Conservation (phyloP, 1,139 yeast species). For the Nematodospora anomalae region DNA sequence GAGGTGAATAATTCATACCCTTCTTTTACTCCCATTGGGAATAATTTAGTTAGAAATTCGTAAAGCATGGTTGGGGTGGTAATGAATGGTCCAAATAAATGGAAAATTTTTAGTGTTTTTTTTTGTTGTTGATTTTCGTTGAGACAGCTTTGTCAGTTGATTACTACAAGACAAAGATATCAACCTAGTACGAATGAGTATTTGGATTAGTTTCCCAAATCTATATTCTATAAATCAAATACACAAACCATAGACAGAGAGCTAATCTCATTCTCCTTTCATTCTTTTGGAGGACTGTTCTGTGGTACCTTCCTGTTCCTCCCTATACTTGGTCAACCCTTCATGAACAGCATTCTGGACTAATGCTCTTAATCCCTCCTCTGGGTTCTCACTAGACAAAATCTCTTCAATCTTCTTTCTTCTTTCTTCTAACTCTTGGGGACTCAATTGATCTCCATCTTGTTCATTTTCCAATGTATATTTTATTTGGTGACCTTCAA, state of each 20-base stretch:
- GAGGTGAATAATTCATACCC: conserved; percentile 5
- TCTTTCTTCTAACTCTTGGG: conserved; percentile 47
- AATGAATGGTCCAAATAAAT: background rate
- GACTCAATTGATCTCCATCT: conserved; percentile 32
- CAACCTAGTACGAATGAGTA: too few species aligned
- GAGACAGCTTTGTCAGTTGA: too few species aligned
- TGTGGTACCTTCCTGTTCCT: conserved; percentile 17
- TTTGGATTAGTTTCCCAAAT: too few species aligned
- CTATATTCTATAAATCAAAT: too few species aligned
- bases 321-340: conserved; percentile 35
- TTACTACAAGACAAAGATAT: too few species aligned
- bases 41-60: conserved; percentile 13
- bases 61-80: conserved; percentile 10
- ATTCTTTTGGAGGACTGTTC: conserved; percentile 26
- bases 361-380: conserved; percentile 70
- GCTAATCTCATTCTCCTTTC: conserved; percentile 11
- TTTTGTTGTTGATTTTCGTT: background rate
- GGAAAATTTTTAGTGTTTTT: conserved; percentile 1
- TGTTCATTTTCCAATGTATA: conserved; percentile 54
- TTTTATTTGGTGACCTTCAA: conserved; percentile 57
- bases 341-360: conserved; percentile 65
- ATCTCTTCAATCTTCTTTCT: conserved; percentile 68
- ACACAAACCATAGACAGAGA: too few species aligned
- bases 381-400: conserved; percentile 73
- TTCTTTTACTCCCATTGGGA: conserved; percentile 12